Evolutionary conservation across 495 filamentous ascomycete genomes (phyloP).

Genomic region (Penicillium cinerascens): DNA sequence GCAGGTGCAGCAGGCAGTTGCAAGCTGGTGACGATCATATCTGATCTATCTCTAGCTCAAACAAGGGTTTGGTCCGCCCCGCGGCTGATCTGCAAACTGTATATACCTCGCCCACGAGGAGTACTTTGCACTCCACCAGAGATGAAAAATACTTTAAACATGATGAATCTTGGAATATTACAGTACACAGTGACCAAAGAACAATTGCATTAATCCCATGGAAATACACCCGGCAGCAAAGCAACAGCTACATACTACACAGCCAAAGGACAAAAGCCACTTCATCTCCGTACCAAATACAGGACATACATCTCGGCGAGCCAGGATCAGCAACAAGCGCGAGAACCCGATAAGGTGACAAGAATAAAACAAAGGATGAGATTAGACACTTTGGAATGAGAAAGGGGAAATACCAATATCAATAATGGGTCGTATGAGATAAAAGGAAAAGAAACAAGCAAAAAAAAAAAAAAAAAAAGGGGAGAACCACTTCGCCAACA

Average conservation of each 20-base stretch:
- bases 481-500: constrained; percentile 29
- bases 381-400: constrained; percentile 22
- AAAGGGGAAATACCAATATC: constrained; percentile 12
- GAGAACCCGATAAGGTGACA: neutral
- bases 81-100: neutral
- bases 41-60: neutral
- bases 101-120: neutral
- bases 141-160: neutral
- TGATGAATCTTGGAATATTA: neutral
- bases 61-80: neutral
- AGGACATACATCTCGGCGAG: neutral
- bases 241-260: neutral
- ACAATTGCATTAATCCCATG: neutral
- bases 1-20: neutral
- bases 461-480: constrained; percentile 12
- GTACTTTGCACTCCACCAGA: too few species aligned
- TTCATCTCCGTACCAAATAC: neutral
- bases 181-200: neutral
- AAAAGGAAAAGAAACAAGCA: neutral
- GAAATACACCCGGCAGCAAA: neutral
- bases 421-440: constrained; percentile 17
- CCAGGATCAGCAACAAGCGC: neutral
- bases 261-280: neutral
- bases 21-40: neutral
- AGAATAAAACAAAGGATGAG: constrained; percentile 10